phyloP scores from a whole-genome alignment of 139 green algal species.

The Desmodesmus armatus region DNA sequence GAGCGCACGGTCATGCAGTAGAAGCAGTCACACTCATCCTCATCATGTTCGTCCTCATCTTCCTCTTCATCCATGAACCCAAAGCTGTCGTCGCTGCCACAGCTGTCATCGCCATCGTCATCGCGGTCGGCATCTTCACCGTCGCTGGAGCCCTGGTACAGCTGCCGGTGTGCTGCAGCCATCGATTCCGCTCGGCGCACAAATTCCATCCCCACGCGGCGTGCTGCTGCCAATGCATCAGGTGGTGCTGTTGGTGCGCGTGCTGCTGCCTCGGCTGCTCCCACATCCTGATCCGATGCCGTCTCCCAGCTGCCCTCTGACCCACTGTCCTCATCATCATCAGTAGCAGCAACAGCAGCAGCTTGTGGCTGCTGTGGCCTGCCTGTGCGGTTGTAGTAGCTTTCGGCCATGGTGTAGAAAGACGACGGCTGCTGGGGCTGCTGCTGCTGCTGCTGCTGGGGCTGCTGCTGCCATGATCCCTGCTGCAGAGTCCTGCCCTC shows the following conservation, averaged over 20 bases:
- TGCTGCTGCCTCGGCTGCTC: neutral
- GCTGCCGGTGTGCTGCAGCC: too few species aligned
- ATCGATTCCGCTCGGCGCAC: too few species aligned
- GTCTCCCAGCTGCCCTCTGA: conserved; percentile 6
- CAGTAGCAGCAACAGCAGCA: neutral
- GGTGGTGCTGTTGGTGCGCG: too few species aligned
- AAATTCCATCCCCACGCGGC: too few species aligned
- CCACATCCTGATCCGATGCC: neutral
- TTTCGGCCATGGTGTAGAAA: too few species aligned
- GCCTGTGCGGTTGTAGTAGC: too few species aligned
- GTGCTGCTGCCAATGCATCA: neutral
- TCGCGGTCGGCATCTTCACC: neutral
- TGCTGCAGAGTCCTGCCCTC: too few species aligned
- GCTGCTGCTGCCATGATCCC: too few species aligned
- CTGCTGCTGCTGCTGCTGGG: too few species aligned
- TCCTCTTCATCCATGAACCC: neutral
- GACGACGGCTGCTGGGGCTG: too few species aligned
- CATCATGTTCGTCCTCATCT: neutral
- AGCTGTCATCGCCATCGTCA: neutral
- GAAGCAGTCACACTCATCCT: neutral
- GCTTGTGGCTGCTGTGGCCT: too few species aligned
- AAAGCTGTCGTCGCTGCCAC: neutral
- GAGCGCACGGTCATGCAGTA: neutral
- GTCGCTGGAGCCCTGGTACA: too few species aligned
- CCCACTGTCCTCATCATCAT: neutral